Base-by-base conservation (phyloP, 2,329 filamentous ascomycete species). In the Cordyceps militaris region DNA sequence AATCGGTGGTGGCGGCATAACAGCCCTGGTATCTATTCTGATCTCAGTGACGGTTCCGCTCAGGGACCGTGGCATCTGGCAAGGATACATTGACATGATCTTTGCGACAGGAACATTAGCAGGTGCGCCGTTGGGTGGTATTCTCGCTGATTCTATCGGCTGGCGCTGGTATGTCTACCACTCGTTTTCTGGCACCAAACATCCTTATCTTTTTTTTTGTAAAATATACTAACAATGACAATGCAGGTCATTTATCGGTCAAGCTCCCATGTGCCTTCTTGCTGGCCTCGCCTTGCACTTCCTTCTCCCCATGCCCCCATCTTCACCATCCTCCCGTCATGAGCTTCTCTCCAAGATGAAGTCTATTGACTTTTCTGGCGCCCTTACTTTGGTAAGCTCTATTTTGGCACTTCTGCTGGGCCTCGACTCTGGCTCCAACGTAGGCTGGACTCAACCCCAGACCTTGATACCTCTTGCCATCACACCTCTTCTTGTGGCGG, bases 131-230 rank as follows among this genome's bases (percentile, higher is more conserved):
- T 63, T 93, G 0, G 89, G 83, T 61, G 88, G 89, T 2, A 68
- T 89, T 7, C 69, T 91, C n/a, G 82, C 87, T 0, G 88, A 91
- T 68, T 82, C 78, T 4, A 79, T 91, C 53, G 87, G 88, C 34
- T 91, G 88, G 88, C 76, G 88, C 62, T 91, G 87, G 85, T 84
- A 72, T 67, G 74, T 66, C n/a, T n/a, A n/a, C n/a, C n/a, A n/a
- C n/a, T n/a, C n/a, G n/a, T n/a, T n/a, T n/a, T n/a, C n/a, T n/a
- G n/a, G n/a, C n/a, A n/a, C n/a, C n/a, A n/a, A n/a, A n/a, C n/a
- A n/a, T 21, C n/a, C 36, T 16, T n/a, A n/a, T 32, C 30, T 11
- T 11, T 32, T n/a, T n/a, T n/a, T n/a, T n/a, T n/a, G n/a, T 7
- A 7, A 19, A 2, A 6, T 7, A 16, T n/a, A 2, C 4, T 16